Evolutionary conservation across 1,284 basidiomycete species (phyloP), one percentile per base, ranked within the genome.

Genomic region (Rhodotorula sp.): DNA sequence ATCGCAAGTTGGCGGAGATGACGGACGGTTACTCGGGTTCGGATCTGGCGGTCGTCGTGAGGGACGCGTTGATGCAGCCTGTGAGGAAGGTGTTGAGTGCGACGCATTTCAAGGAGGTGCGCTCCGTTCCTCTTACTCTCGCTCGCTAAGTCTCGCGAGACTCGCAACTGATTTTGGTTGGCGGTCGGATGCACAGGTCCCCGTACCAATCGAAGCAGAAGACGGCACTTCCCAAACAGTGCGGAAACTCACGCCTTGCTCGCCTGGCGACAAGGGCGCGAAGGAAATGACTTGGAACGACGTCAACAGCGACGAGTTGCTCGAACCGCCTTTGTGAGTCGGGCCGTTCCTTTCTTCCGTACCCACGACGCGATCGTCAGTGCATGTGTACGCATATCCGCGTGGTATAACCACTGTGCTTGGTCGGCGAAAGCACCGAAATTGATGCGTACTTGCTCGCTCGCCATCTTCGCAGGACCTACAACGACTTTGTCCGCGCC

Each of bases 61-160:
- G 94, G 68, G 96, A 99, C 78, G 95, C 95, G 1, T 85, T 99
- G 68, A 99, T 99, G 95, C 94, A 99, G 80, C 95, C 96, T 1
- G 92, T 99, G 30, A 88, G 96, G 66, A 99, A 98, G 80, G 93
- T 99, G 53, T 86, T 98, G 55, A 88, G 89, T 34, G 94, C 96
- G 1, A 97, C 94, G 4, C 95, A 99, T 81, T 99, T 99, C 84
- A 94, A 94, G 70, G 80, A 83, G 77, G 82, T 85, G 53, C 69
- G 81, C 75, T 9, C 24, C 28, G 3, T 20, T 44, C 11, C 31
- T 28, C 31, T 28, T 30, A 5, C 34, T 54, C 10, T 40, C 26
- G 20, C 31, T n/a, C n/a, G n/a, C n/a, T n/a, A n/a, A n/a, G n/a
- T n/a, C 47, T 10, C 37, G 34, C n/a, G 22, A 28, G 22, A 30